A percentile compares a stretch with the other conserved stretches of the same genome.
Conservation (phyloP, 306 rosid species). For the Styphnolobium japonicum region DNA sequence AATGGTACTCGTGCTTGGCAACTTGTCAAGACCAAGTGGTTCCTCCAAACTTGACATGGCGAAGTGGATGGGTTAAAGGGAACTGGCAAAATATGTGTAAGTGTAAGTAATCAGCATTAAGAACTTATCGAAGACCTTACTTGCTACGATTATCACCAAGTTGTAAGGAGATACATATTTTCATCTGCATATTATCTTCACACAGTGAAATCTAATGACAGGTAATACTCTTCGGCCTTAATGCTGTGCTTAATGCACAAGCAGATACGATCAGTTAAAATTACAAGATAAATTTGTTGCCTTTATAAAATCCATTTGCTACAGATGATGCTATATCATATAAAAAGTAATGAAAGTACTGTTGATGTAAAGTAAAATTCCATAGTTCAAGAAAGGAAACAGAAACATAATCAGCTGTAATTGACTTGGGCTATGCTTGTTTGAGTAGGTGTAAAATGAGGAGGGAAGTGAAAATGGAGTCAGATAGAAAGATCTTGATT, state of each 20-base stretch:
- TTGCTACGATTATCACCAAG: background rate
- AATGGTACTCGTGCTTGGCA: conserved; percentile 80
- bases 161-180: background rate
- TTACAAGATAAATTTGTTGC: background rate
- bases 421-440: background rate
- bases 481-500: background rate
- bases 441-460: background rate
- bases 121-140: background rate
- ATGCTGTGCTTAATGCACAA: background rate
- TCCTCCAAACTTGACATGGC: conserved; percentile 92
- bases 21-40: conserved; percentile 84
- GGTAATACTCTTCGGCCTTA: background rate
- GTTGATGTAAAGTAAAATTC: background rate
- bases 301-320: background rate
- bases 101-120: conserved; percentile 21
- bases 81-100: conserved; percentile 25
- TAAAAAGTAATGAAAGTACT: background rate
- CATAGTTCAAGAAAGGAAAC: background rate
- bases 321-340: background rate
- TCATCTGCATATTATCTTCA: background rate
- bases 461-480: background rate
- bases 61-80: conserved; percentile 22
- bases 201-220: background rate
- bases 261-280: background rate
- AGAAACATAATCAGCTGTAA: background rate